Base-by-base conservation (phyloP, 495 filamentous ascomycete species). In the Aspergillus incahuasiensis region DNA sequence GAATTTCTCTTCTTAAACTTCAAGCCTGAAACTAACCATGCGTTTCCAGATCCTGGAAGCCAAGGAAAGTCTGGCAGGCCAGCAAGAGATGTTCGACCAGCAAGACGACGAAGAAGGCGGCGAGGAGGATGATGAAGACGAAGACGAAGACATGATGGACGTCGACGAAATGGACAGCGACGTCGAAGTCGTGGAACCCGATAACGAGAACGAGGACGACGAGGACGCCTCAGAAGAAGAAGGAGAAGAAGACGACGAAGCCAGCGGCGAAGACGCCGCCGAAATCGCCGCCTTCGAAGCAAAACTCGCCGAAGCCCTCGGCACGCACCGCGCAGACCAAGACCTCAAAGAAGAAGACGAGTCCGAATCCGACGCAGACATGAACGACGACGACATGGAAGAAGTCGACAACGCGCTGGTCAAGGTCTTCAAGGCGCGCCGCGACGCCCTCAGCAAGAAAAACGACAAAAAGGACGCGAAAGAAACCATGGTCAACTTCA, bases 361-460 rank as follows among this genome's bases (percentile, higher is more conserved):
- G 15, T 82, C 82, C 0, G 52, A 50, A 52, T 83, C 83, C 0
- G 85, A 86, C 59, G 83, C 82, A 0, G 89, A 94, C 67, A 94
- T 96, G 88, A 85, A 89, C 52, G 94, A 97, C 72, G 90, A 91
- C 39, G 89, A 96, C 63, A 98, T 98, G 94, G 86, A 96, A 72
- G 85, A 84, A 12, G 73, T 97, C 28, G 94, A 98, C 67, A 79
- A 79, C 16, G 84, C 88, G 58, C 81, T 98, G 16, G 80, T 83
- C 50, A 86, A 88, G 54, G 87, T 97, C 46, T 96, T 97, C 79
- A 78, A 82, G 53, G 86, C 92, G 54, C 82, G 85, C 42, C 85
- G 80, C 56, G 71, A 82, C 55, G 69, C 64, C 11, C 75, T 71
- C 1, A 79, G 75, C 64, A 86, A 88, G 68, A 89, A 90, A 69